phyloP scores from a whole-genome alignment of 2,329 filamentous ascomycete species.

The Acephala macrosclerotiorum region DNA sequence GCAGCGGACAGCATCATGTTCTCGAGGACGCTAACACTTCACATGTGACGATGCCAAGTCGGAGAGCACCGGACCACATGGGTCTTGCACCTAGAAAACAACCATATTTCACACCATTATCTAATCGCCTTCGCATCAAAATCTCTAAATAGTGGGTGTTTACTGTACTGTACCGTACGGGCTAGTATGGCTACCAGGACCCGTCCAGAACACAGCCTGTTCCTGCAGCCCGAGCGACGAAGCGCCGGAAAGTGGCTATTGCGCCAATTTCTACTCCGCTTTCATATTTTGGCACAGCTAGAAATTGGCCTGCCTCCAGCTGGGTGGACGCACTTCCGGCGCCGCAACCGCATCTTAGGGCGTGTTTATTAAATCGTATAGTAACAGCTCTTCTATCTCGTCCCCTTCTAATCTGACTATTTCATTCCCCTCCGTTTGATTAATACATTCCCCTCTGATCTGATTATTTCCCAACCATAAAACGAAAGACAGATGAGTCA shows the following conservation, averaged over 20 bases:
- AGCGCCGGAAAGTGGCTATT: constrained; percentile 14
- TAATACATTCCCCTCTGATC: no score
- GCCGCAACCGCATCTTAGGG: constrained; percentile 11
- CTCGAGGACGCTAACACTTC: constrained; percentile 10
- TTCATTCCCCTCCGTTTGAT: no score
- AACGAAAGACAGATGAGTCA: no score
- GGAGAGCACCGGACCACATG: constrained; percentile 11
- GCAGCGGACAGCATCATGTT: constrained; percentile 11
- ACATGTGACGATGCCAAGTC: constrained; percentile 10
- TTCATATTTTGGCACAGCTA: constrained; percentile 10
- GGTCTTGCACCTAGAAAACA: constrained; percentile 8
- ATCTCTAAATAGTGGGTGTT: no score
- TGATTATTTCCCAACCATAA: no score
- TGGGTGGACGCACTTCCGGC: constrained; percentile 10
- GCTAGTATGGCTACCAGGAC: no score
- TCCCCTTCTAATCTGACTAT: background rate
- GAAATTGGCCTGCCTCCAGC: constrained; percentile 6
- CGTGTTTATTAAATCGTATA: constrained; percentile 12
- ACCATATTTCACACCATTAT: no score
- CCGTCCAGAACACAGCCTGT: no score
- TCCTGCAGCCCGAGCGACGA: constrained; percentile 16
- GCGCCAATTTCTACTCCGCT: constrained; percentile 12
- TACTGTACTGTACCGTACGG: no score
- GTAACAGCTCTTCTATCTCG: constrained; percentile 14
- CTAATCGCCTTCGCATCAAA: no score